These are phyloP conservation scores for Psilocybe cubensis DNA, from an alignment of 768 basidiomycete species.

Conservation along the genomic window DNA sequence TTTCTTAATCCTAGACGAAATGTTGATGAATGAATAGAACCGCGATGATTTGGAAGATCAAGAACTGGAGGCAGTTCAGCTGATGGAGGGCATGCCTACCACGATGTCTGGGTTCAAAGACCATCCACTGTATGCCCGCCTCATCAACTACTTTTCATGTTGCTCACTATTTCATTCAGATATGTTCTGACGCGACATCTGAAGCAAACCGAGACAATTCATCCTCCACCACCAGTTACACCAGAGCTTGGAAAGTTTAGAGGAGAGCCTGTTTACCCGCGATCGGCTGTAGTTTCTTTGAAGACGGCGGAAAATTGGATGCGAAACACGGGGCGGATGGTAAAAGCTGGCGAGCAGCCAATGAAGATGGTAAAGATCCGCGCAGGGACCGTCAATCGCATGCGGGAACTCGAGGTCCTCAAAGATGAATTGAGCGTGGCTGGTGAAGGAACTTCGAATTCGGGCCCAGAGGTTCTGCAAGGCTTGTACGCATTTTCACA, in stretches of 20 bases:
- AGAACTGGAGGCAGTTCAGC: constrained; percentile 75
- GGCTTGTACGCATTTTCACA: constrained; percentile 86
- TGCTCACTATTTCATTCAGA: constrained; percentile 14
- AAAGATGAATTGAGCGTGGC: constrained; percentile 46
- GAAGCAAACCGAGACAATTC: constrained; percentile 83
- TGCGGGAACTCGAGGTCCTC: constrained; percentile 64
- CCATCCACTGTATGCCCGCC: constrained; percentile 75
- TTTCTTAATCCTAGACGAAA: constrained; percentile 12
- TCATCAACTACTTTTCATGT: not conserved
- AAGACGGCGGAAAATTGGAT: constrained; percentile 97
- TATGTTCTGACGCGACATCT: constrained; percentile 86
- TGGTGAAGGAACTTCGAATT: constrained; percentile 29
- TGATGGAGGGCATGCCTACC: constrained; percentile 92
- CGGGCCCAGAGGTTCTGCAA: constrained; percentile 65
- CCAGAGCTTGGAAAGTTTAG: constrained; percentile 90
- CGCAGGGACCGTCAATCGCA: constrained; percentile 76
- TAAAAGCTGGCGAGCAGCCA: constrained; percentile 78
- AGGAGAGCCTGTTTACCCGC: constrained; percentile 90
- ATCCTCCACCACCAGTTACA: constrained; percentile 62
- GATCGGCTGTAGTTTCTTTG: constrained; percentile 80
- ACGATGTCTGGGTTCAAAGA: constrained; percentile 92
- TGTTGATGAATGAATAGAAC: constrained; percentile 45
- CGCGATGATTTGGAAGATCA: constrained; percentile 94
- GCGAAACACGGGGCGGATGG: constrained; percentile 73
- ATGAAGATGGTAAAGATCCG: constrained; percentile 90